Evolutionary conservation across 1,284 basidiomycete genomes (phyloP).

Genomic region (Rhodotorula sp.): DNA sequence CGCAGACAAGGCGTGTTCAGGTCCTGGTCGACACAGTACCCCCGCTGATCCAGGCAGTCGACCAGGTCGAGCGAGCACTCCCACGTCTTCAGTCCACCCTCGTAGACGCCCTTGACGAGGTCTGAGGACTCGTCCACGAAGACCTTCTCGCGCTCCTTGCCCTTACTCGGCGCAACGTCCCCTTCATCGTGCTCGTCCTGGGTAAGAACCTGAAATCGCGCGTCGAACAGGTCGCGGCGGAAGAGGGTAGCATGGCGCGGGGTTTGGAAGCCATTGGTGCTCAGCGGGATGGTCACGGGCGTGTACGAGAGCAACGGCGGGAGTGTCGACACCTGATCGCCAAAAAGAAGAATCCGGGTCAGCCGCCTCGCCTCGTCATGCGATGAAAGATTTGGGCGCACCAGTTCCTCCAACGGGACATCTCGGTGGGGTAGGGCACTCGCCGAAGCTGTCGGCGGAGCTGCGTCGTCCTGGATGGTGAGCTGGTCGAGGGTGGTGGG

Average conservation of each 20-base stretch:
- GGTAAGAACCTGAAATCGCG: constrained; percentile 82
- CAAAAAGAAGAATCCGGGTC: not conserved
- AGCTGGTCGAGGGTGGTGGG: constrained; percentile 8
- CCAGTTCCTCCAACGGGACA: constrained; percentile 19
- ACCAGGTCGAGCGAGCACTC: constrained; percentile 90
- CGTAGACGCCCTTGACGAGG: constrained; percentile 86
- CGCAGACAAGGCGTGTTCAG: constrained; percentile 18
- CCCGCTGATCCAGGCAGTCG: constrained; percentile 41
- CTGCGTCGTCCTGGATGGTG: not conserved
- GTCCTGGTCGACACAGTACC: constrained; percentile 8
- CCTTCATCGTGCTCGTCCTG: constrained; percentile 47
- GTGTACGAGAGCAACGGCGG: constrained; percentile 47
- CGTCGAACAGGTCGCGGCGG: constrained; percentile 88
- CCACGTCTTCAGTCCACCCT: constrained; percentile 97
- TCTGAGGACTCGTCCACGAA: constrained; percentile 82
- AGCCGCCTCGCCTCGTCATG: not conserved
- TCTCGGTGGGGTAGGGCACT: constrained; percentile 13
- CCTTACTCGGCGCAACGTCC: constrained; percentile 43
- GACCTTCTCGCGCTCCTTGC: constrained; percentile 41
- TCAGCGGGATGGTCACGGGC: constrained; percentile 39
- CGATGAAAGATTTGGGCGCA: not conserved
- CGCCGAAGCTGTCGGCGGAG: not conserved
- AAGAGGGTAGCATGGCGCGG: constrained; percentile 54
- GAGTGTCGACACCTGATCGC: constrained; percentile 39
- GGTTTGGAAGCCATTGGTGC: not conserved